Evolutionary conservation across 371 early-diverging fungal genomes (phyloP).

Genomic region (Parasitella parasitica): DNA sequence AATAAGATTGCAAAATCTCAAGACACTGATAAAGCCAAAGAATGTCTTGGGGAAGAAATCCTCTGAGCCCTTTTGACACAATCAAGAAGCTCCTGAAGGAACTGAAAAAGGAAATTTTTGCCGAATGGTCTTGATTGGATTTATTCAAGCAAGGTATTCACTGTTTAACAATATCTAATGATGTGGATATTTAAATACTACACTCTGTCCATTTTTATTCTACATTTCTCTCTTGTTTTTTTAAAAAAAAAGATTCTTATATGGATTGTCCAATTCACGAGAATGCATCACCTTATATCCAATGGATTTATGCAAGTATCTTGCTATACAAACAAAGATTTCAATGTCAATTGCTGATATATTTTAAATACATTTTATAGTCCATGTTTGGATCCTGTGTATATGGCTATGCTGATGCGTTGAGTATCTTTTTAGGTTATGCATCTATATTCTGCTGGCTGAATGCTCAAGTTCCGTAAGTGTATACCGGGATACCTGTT

Average conservation of each 20-base stretch:
- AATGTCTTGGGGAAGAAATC: no score
- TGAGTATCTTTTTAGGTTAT: conserved; percentile 24
- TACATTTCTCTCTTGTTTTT: not conserved
- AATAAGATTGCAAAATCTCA: not conserved
- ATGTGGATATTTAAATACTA: no score
- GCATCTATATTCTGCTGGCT: conserved; percentile 31
- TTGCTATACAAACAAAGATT: not conserved
- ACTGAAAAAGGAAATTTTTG: conserved; percentile 20
- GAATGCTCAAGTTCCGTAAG: conserved; percentile 33
- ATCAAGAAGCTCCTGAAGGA: not conserved
- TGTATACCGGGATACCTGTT: not conserved
- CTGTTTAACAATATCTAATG: not conserved
- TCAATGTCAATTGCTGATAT: not conserved
- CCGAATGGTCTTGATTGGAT: conserved; percentile 17
- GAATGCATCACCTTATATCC: conserved; percentile 7
- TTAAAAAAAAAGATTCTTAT: not conserved
- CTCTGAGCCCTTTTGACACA: not conserved
- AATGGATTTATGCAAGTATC: conserved; percentile 24
- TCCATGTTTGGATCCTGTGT: conserved; percentile 22
- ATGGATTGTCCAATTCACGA: conserved; percentile 16
- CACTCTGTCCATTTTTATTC: not conserved
- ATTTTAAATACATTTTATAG: conserved; percentile 1
- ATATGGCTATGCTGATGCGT: conserved; percentile 19
- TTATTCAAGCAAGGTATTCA: not conserved
- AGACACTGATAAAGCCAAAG: not conserved